These are phyloP conservation scores for Aspergillus flavus DNA, from an alignment of 2,329 filamentous ascomycete species.

Conservation along the genomic window DNA sequence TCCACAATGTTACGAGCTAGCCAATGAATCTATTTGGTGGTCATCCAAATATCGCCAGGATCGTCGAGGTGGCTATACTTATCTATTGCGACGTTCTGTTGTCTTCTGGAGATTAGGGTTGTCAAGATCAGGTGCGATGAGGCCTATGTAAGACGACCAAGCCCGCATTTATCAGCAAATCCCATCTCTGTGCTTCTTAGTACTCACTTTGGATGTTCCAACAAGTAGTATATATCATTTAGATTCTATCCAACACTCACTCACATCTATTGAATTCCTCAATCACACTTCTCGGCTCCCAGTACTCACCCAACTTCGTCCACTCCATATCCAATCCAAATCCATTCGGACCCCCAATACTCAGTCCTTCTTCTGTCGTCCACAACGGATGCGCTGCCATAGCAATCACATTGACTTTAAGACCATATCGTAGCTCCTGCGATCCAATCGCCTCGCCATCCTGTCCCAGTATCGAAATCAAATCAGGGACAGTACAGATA, in stretches of 20 bases:
- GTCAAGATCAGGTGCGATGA: neutral
- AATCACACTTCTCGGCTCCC: constrained; percentile 21
- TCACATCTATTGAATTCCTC: constrained; percentile 3
- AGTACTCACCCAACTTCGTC: constrained; percentile 25
- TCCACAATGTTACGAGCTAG: neutral
- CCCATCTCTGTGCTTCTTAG: neutral
- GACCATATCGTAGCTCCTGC: constrained; percentile 55
- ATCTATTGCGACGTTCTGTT: no score
- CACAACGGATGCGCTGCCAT: constrained; percentile 55
- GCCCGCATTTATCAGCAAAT: neutral
- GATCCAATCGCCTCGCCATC: constrained; percentile 56
- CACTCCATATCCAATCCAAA: constrained; percentile 34
- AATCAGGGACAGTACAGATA: constrained; percentile 37
- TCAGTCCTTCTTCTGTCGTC: constrained; percentile 43
- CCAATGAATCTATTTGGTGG: neutral
- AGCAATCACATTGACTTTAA: constrained; percentile 55
- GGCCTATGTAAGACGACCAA: neutral
- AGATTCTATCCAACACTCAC: neutral
- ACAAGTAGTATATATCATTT: neutral
- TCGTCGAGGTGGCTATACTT: no score
- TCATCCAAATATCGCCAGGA: no score
- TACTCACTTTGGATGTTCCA: neutral
- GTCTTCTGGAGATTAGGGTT: neutral
- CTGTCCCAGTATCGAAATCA: constrained; percentile 42
- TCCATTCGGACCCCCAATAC: constrained; percentile 44